Evolutionary conservation across 2,329 filamentous ascomycete species (phyloP), one percentile per base, ranked within the genome.

Genomic region (Zarea fungicola): DNA sequence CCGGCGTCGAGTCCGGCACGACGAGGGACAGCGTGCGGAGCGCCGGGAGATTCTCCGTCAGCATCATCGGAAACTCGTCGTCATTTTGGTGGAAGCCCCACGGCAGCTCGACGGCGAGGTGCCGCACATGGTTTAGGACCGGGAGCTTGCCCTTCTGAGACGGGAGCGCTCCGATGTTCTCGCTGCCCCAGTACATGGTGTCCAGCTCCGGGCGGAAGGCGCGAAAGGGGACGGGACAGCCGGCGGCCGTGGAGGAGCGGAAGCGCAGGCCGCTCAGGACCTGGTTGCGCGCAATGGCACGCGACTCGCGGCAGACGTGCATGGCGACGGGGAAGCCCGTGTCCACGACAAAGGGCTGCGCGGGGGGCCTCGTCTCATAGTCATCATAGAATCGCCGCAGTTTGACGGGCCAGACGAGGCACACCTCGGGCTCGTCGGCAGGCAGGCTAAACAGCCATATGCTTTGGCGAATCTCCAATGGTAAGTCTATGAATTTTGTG

Each of bases 251-350:
- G 9, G 41, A 43, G 6, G n/a, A 2, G 16, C 41, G 41, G 6
- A 43, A 22, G 25, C 14, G 41, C 10, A 43, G 25, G 5, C 40
- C 25, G 22, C 40, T 31, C 22, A 25, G 37, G 5, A 8, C 14
- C 16, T 31, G 4, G 41, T 9, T n/a, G 4, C 14, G 41, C n/a
- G 23, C 6, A 16, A 23, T 5, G 19, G 18, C 41, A 18, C 41
- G 41, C 26, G 41, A 43, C 29, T 43, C 41, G n/a, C 16, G 41
- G 29, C 41, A 43, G 3, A 32, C 26, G 41, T 43, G 41, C 41
- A 43, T 14, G 16, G 41, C 41, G 41, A 22, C 29, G 19, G 41
- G 41, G 10, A 28, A 43, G n/a, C 18, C 26, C 11, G 18, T 32
- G 41, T 43, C 28, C 16, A 43, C 41, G 26, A 34, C 10, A 8